A percentile compares a stretch with the other conserved stretches of the same genome.
These are phyloP conservation scores for Albophoma yamanashiensis DNA, from an alignment of 2,329 filamentous ascomycete genomes.

Conservation along the genomic window DNA sequence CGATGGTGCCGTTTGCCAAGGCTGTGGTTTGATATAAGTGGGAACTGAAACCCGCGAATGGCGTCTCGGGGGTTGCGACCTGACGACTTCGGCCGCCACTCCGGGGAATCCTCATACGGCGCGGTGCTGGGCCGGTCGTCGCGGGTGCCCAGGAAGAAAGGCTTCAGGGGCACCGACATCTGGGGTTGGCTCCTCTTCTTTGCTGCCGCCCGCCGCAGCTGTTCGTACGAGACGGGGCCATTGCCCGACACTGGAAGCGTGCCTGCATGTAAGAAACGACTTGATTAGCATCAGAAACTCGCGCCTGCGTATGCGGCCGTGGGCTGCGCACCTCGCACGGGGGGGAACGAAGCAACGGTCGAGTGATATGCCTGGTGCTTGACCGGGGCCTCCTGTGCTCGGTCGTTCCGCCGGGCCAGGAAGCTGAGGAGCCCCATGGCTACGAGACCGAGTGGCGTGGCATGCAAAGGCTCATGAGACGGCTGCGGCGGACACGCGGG, in stretches of 20 bases:
- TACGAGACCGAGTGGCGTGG: neutral
- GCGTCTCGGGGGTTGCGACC: neutral
- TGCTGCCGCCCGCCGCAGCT: neutral
- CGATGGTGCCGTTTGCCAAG: neutral
- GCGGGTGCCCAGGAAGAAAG: neutral
- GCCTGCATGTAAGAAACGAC: neutral
- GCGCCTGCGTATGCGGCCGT: no score
- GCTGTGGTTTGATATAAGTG: neutral
- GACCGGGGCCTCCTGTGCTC: neutral
- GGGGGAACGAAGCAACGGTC: neutral
- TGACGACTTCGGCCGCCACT: conserved; percentile 3
- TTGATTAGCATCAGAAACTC: neutral
- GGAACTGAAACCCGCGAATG: neutral
- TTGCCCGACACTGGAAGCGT: neutral
- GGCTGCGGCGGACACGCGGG: neutral
- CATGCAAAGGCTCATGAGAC: neutral
- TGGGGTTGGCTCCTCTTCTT: neutral
- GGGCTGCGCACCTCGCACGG: neutral
- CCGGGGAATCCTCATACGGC: neutral
- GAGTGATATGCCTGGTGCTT: neutral
- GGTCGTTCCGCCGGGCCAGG: neutral
- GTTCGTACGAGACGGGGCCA: neutral
- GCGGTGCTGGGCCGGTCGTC: neutral
- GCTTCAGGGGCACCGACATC: neutral
- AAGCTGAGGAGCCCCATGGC: conserved; percentile 4